Evolutionary conservation across 2,329 filamentous ascomycete species (phyloP).

Genomic region (Talaromyces sp.): DNA sequence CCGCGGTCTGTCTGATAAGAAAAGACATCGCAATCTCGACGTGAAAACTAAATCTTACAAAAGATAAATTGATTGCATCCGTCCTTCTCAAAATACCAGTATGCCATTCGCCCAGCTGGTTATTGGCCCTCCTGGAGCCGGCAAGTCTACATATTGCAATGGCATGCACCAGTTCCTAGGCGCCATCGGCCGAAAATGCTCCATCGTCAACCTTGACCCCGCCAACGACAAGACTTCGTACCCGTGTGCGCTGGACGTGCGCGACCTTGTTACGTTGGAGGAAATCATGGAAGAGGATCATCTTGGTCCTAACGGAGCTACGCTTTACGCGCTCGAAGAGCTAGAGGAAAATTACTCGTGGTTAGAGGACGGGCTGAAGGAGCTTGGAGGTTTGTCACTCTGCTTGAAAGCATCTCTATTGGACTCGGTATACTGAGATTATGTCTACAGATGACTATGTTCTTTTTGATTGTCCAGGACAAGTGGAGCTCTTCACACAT

Average conservation of each 20-base stretch:
- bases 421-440: neutral
- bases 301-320: slow-evolving; percentile 87
- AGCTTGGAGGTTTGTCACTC: slow-evolving; percentile 64
- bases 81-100: neutral
- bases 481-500: slow-evolving; percentile 96
- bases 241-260: slow-evolving; percentile 85
- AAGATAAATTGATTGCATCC: neutral
- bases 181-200: slow-evolving; percentile 92
- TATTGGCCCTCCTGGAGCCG: slow-evolving; percentile 89
- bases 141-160: slow-evolving; percentile 98
- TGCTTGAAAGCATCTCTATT: too few species aligned
- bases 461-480: slow-evolving; percentile 93
- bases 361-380: slow-evolving; percentile 78
- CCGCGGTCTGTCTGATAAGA: slow-evolving; percentile 29
- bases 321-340: slow-evolving; percentile 92
- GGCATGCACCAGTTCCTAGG: slow-evolving; percentile 98
- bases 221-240: slow-evolving; percentile 94
- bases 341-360: slow-evolving; percentile 92
- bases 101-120: slow-evolving; percentile 75
- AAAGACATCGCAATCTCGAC: slow-evolving; percentile 12
- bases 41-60: neutral
- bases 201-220: slow-evolving; percentile 93
- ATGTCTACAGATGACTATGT: slow-evolving; percentile 75
- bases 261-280: slow-evolving; percentile 84
- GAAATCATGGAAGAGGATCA: slow-evolving; percentile 92